Evolutionary conservation across 2,329 filamentous ascomycete species (phyloP).

Genomic region (Onygena corvina): DNA sequence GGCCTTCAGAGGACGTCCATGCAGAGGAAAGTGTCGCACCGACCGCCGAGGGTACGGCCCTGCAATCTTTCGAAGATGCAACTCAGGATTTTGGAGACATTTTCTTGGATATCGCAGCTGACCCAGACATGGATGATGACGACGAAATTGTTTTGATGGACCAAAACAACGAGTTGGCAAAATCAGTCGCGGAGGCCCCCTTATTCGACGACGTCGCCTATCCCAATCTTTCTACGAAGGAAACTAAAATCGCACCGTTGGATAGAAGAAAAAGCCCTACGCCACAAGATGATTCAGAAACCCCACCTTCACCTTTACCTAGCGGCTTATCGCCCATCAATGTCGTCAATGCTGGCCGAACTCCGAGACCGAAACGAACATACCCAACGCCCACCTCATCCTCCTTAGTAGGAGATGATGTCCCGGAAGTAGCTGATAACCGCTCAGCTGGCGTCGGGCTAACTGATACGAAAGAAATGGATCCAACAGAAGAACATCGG

Average conservation of each 20-base stretch:
- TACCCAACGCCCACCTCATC: conserved; percentile 33
- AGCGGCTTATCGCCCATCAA: conserved; percentile 24
- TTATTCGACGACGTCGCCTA: not conserved
- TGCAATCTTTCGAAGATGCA: not conserved
- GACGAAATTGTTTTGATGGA: conserved; percentile 16
- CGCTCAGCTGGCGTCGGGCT: not conserved
- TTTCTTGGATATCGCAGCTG: conserved; percentile 22
- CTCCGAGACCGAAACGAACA: conserved; percentile 23
- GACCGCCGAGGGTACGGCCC: not conserved
- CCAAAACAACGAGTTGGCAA: conserved; percentile 22
- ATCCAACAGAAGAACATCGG: conserved; percentile 33
- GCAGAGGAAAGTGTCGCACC: not conserved
- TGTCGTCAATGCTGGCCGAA: conserved; percentile 24
- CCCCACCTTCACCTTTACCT: conserved; percentile 19
- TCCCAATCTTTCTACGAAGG: conserved; percentile 16
- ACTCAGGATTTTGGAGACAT: conserved; percentile 19
- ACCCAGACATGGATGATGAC: conserved; percentile 5
- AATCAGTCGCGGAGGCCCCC: conserved; percentile 14
- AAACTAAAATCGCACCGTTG: conserved; percentile 15
- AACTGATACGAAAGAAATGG: conserved; percentile 11
- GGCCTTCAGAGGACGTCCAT: not conserved
- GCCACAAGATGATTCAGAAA: conserved; percentile 27
- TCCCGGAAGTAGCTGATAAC: conserved; percentile 15
- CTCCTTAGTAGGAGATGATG: conserved; percentile 28
- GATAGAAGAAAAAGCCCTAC: conserved; percentile 20